Percentiles rank a stretch among this genome's conserved stretches.
These are phyloP conservation scores for Trichoderma parareesei DNA, from an alignment of 495 filamentous ascomycete species.

Conservation along the genomic window DNA sequence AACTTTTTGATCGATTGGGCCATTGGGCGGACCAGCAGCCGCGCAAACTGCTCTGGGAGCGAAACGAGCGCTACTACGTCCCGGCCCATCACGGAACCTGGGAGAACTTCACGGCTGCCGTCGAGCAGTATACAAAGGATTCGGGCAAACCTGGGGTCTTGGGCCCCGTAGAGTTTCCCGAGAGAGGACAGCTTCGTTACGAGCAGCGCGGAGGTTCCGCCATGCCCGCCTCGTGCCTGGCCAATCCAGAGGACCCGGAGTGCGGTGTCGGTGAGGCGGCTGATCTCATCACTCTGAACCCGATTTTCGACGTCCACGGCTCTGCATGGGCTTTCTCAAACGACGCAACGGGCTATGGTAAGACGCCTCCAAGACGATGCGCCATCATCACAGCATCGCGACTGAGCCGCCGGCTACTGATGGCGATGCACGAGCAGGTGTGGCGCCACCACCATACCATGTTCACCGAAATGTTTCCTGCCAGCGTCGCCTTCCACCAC, in stretches of 20 bases:
- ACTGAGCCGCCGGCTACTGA: slow-evolving; percentile 69
- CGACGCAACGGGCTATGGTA: slow-evolving; percentile 83
- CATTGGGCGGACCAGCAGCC: slow-evolving; percentile 73
- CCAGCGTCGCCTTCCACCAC: slow-evolving; percentile 77
- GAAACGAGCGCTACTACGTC: slow-evolving; percentile 83
- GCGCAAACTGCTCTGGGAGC: slow-evolving; percentile 82
- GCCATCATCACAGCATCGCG: slow-evolving; percentile 80
- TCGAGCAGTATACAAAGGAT: slow-evolving; percentile 35
- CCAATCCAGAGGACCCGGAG: slow-evolving; percentile 54
- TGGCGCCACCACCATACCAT: slow-evolving; percentile 69
- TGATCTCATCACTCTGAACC: slow-evolving; percentile 91
- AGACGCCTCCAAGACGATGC: slow-evolving; percentile 64
- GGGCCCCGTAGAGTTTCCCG: slow-evolving; percentile 62
- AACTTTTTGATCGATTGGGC: slow-evolving; percentile 69
- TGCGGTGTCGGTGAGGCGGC: slow-evolving; percentile 91
- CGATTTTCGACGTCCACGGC: slow-evolving; percentile 77
- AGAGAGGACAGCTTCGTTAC: slow-evolving; percentile 47
- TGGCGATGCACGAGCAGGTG: slow-evolving; percentile 85
- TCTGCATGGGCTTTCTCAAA: slow-evolving; percentile 81
- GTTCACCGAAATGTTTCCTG: slow-evolving; percentile 94
- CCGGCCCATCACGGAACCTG: slow-evolving; percentile 77
- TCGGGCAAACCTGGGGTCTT: slow-evolving; percentile 63
- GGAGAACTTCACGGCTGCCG: slow-evolving; percentile 66
- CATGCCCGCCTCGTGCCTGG: slow-evolving; percentile 44
- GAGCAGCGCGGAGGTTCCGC: slow-evolving; percentile 55